A percentile compares a stretch with the other conserved stretches of the same genome.
phyloP scores from a whole-genome alignment of 2,329 filamentous ascomycete genomes.

The Fusarium virguliforme region DNA sequence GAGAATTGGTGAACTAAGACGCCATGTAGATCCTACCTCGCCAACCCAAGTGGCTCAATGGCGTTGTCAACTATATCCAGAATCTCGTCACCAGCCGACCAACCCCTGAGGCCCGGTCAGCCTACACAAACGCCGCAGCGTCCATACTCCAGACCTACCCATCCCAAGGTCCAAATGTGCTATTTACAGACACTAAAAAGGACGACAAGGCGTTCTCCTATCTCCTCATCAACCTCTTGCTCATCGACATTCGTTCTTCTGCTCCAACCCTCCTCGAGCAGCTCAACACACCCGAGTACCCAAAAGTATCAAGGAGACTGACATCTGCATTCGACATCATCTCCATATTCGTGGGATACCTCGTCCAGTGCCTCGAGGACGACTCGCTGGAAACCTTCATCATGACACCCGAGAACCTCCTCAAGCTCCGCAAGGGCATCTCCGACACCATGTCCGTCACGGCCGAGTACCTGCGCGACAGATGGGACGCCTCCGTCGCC shows the following conservation, averaged over 20 bases:
- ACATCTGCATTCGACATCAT: constrained; percentile 75
- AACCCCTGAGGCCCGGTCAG: constrained; percentile 68
- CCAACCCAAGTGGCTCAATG: constrained; percentile 69
- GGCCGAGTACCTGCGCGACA: constrained; percentile 77
- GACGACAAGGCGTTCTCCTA: constrained; percentile 72
- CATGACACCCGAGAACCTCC: constrained; percentile 72
- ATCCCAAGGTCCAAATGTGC: constrained; percentile 59
- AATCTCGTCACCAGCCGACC: constrained; percentile 70
- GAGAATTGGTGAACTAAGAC: constrained; percentile 25
- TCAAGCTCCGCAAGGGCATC: constrained; percentile 73
- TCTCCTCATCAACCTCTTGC: constrained; percentile 74
- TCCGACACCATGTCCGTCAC: constrained; percentile 75
- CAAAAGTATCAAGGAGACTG: constrained; percentile 67
- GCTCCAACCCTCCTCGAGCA: constrained; percentile 72
- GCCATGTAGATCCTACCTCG: constrained; percentile 62
- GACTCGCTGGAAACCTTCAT: constrained; percentile 59
- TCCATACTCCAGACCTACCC: constrained; percentile 72
- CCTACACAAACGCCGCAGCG: constrained; percentile 73
- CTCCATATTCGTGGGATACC: constrained; percentile 72
- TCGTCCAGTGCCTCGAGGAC: constrained; percentile 70
- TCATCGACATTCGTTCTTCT: constrained; percentile 77
- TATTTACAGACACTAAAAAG: constrained; percentile 67
- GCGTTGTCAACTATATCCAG: constrained; percentile 65
- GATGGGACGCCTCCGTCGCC: constrained; percentile 78
- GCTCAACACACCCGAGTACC: constrained; percentile 71